phyloP scores from a whole-genome alignment of 352 stramenopile genomes.

The Phytophthora niederhauseri region DNA sequence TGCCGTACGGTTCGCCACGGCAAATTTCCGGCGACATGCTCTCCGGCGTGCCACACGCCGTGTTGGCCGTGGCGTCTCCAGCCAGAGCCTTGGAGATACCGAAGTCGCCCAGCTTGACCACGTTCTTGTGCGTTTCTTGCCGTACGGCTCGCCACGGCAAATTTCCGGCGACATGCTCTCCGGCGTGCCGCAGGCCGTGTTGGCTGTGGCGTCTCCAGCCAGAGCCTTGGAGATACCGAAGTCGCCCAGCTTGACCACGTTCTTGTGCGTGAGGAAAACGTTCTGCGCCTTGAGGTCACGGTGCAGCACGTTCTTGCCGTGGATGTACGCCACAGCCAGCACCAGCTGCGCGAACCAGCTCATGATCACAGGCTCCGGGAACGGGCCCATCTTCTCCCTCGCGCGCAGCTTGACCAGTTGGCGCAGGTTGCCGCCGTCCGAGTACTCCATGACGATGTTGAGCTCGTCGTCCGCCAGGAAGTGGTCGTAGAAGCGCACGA shows the following conservation, averaged over 20 bases:
- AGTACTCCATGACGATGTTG: slow-evolving; percentile 92
- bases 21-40: slow-evolving; percentile 92
- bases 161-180: slow-evolving; percentile 92
- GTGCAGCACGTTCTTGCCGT: slow-evolving; percentile 90
- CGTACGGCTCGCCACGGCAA: slow-evolving; percentile 86
- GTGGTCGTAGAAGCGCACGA: slow-evolving; percentile 91
- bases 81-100: slow-evolving; percentile 88
- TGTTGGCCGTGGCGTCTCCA: slow-evolving; percentile 81
- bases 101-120: slow-evolving; percentile 90
- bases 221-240: slow-evolving; percentile 91
- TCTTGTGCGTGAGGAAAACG: slow-evolving; percentile 87
- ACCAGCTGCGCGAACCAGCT: slow-evolving; percentile 89
- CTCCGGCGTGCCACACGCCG: slow-evolving; percentile 84
- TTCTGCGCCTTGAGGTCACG: slow-evolving; percentile 91
- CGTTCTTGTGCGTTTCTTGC: slow-evolving; percentile 90
- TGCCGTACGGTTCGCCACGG: slow-evolving; percentile 85
- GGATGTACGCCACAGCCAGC: slow-evolving; percentile 87
- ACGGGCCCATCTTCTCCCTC: slow-evolving; percentile 81
- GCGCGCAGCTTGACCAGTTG: slow-evolving; percentile 83
- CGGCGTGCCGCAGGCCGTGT: slow-evolving; percentile 83
- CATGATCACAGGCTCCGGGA: slow-evolving; percentile 87
- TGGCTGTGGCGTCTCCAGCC: slow-evolving; percentile 77
- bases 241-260: slow-evolving; percentile 89
- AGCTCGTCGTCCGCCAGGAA: slow-evolving; percentile 88
- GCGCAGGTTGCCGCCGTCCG: slow-evolving; percentile 82